Evolutionary conservation across 495 filamentous ascomycete genomes (phyloP), one percentile per base, ranked within the genome.

Genomic region (Aspergillus coremiiformis): DNA sequence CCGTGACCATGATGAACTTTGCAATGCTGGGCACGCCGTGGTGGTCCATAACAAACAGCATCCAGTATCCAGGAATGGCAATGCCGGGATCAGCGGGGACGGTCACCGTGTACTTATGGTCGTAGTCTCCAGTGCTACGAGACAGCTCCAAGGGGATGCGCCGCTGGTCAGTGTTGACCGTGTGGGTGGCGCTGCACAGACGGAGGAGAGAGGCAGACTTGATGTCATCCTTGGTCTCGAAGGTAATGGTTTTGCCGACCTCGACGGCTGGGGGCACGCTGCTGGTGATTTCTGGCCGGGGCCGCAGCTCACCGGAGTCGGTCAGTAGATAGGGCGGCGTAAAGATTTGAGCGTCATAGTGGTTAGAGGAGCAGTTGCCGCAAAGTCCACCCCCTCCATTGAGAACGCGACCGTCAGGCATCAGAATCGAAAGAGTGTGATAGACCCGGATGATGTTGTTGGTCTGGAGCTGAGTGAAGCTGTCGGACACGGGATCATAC

Each of bases 161-260:
- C 9, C 80, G 65, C 61, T 84, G 80, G 53, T 81, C 80, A 0
- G 78, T 83, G 55, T 84, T 76, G 39, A 84, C 72, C 1, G 78
- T 76, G 51, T 84, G 81, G 11, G 81, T 81, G 7, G 65, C 63
- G 2, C 67, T 69, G 20, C 78, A 71, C 20, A 72, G 62, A 20
- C 81, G 64, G 19, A 83, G 52, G 5, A 83, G 52, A 1, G 67
- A 64, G 8, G 66, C 66, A 17, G 15, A 14, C 3, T 11, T 19
- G 22, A 66, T 51, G 0, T 1, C 14, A 0, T 23, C 26, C 26
- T 57, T 33, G 2, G 58, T 50, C 19, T 24, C 6, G 51, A 69
- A 66, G n/a, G n/a, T n/a, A n/a, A n/a, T n/a, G n/a, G n/a, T 2
- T 15, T 47, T n/a, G 64, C 44, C 4, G 52, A n/a, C n/a, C n/a